These are phyloP conservation scores for Clarireedia paspali DNA, from an alignment of 2,329 filamentous ascomycete species.

Conservation along the genomic window DNA sequence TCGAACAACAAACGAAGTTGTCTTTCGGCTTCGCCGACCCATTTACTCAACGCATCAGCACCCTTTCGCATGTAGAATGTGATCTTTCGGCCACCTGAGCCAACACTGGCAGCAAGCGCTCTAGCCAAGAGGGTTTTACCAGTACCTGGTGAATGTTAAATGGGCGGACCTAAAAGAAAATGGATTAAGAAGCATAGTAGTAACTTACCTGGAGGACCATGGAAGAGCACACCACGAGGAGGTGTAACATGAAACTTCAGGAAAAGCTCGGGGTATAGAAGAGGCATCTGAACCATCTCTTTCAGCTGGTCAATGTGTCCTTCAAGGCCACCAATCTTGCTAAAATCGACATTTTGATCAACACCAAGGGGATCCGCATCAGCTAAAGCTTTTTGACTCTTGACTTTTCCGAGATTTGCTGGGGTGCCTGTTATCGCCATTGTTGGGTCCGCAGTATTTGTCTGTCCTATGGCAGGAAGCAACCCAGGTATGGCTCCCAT, in stretches of 20 bases:
- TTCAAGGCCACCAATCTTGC: constrained; percentile 84
- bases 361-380: constrained; percentile 94
- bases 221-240: constrained; percentile 89
- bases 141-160: constrained; percentile 29
- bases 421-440: constrained; percentile 53
- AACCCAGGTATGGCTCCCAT: constrained; percentile 36
- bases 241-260: constrained; percentile 86
- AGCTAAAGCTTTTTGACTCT: constrained; percentile 83
- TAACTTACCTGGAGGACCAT: constrained; percentile 78
- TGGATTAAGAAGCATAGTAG: too few relatives aligned
- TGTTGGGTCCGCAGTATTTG: constrained; percentile 48
- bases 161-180: too few relatives aligned
- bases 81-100: constrained; percentile 83
- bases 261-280: constrained; percentile 94
- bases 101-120: constrained; percentile 85
- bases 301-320: constrained; percentile 95
- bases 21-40: constrained; percentile 96
- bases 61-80: constrained; percentile 99
- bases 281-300: constrained; percentile 93
- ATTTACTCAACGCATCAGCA: constrained; percentile 94
- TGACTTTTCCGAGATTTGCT: constrained; percentile 86
- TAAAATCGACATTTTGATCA: constrained; percentile 87
- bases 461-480: constrained; percentile 42
- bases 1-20: constrained; percentile 91
- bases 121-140: constrained; percentile 92